Base-by-base conservation (phyloP, 371 early-diverging fungal genomes). In the Furculomyces boomerangus region DNA sequence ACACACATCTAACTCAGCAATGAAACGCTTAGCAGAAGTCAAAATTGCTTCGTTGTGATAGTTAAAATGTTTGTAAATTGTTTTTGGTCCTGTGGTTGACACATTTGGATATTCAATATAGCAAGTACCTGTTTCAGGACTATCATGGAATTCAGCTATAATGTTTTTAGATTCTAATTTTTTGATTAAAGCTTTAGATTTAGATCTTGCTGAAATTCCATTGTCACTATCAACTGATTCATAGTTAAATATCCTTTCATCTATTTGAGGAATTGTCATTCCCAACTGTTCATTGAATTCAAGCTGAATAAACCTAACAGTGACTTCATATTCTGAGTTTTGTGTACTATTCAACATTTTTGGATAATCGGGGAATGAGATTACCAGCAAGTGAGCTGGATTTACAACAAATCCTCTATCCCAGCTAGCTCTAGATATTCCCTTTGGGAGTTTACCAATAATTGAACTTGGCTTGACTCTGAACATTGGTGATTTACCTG, bases 401-500 rank as follows among this genome's bases (percentile, higher is more conserved):
- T 41, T 57, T 10, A 30, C 46, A 1, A 16, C 3, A 30, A 57
- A 46, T 14, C 56, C 52, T 0, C 27, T 27, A 13, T 44, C 54
- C 39, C 35, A 31, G 18, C 3, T 22, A 2, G 28, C 13, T 20
- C 29, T 31, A 1, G 43, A 13, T 2, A 22, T 2, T 22, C 46
- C 53, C 16, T 28, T 29, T 13, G 5, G 10, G 18, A 20, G 3
- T 20, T 3, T n/a, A 7, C 40, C 25, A 8, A 8, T 18, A 3
- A 1, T 25, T 5, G 25, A 56, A 3, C 16, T n/a, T 16, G 30
- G 37, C 20, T 54, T 24, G 10, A 54, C 27, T 30, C 32, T 30
- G 22, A 37, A 54, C 49, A 27, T 7, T 14, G 49, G 48, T 37
- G 46, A 59, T 32, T 57, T 74, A 8, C 76, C 76, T 16, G 41